A percentile compares a stretch with the other conserved stretches of the same genome.
phyloP scores from a whole-genome alignment of 768 basidiomycete species.

The Leccinum subgranulosum region DNA sequence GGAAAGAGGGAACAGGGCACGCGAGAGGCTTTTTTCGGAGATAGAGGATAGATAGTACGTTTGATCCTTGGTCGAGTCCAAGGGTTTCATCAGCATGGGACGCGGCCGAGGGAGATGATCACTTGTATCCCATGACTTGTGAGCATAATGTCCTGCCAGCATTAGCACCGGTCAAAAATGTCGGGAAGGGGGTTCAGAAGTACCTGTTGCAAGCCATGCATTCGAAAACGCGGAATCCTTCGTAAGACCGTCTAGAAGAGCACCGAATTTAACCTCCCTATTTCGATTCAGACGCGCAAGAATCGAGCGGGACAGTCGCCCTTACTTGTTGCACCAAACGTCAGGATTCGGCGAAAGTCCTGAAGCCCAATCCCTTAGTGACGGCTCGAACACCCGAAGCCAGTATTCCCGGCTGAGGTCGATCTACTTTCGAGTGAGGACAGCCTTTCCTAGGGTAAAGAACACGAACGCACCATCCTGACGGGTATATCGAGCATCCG shows the following conservation, averaged over 20 bases:
- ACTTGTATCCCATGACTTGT: slow-evolving; percentile 49
- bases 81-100: slow-evolving; percentile 51
- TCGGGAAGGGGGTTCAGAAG: neutral
- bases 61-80: slow-evolving; percentile 79
- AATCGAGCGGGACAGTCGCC: neutral
- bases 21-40: slow-evolving; percentile 56
- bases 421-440: slow-evolving; percentile 43
- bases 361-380: slow-evolving; percentile 69
- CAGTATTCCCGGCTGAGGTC: slow-evolving; percentile 92
- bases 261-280: slow-evolving; percentile 92
- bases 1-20: slow-evolving; percentile 80
- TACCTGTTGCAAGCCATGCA: slow-evolving; percentile 83
- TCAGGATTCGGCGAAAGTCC: slow-evolving; percentile 92
- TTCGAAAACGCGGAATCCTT: slow-evolving; percentile 28
- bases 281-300: neutral
- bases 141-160: slow-evolving; percentile 81
- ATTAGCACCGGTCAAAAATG: neutral
- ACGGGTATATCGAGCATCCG: slow-evolving; percentile 69
- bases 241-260: slow-evolving; percentile 64
- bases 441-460: neutral
- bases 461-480: slow-evolving; percentile 48
- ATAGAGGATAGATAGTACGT: slow-evolving; percentile 87
- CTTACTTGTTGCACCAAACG: slow-evolving; percentile 83
- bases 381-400: slow-evolving; percentile 87
- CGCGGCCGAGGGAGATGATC: slow-evolving; percentile 25